Conservation (phyloP, 768 basidiomycete genomes). For the Boletus tylopilopsis region DNA sequence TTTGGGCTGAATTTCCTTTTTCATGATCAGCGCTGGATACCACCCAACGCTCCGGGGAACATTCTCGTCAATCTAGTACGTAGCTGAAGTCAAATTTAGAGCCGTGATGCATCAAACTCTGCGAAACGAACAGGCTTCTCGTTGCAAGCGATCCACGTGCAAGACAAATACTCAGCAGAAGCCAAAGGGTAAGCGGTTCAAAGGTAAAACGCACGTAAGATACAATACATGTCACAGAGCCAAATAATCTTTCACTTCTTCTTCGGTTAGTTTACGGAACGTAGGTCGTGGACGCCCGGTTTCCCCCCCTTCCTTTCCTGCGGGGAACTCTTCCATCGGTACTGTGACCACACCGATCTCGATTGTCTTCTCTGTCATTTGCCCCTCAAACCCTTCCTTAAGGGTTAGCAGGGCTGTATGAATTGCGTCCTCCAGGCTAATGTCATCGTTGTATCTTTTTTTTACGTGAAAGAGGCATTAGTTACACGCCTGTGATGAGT, state of each 20-base stretch:
- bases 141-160: slow-evolving; percentile 6
- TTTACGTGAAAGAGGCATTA: slow-evolving; percentile 34
- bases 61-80: slow-evolving; percentile 5
- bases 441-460: slow-evolving; percentile 98
- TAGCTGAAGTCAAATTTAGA: slow-evolving; percentile 7
- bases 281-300: slow-evolving; percentile 76
- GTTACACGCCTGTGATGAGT: slow-evolving; percentile 17
- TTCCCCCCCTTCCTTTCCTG: slow-evolving; percentile 63
- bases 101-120: neutral
- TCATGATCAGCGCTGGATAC: slow-evolving; percentile 26
- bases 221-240: slow-evolving; percentile 55
- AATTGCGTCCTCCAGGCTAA: slow-evolving; percentile 97
- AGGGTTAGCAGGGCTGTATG: slow-evolving; percentile 97
- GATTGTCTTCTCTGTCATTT: slow-evolving; percentile 99
- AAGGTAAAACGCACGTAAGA: slow-evolving; percentile 30
- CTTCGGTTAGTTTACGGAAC: slow-evolving; percentile 93
- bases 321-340: slow-evolving; percentile 54
- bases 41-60: slow-evolving; percentile 5
- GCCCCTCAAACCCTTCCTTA: slow-evolving; percentile 99
- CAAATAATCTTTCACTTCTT: slow-evolving; percentile 96
- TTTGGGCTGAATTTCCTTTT: slow-evolving; percentile 22
- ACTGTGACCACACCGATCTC: slow-evolving; percentile 97
- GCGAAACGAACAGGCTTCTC: slow-evolving; percentile 4
- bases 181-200: slow-evolving; percentile 7
- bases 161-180: slow-evolving; percentile 17